Percentiles rank a stretch among this genome's conserved stretches.
These are phyloP conservation scores for Discostella stelligera DNA, from an alignment of 352 stramenopile genomes.

Conservation along the genomic window DNA sequence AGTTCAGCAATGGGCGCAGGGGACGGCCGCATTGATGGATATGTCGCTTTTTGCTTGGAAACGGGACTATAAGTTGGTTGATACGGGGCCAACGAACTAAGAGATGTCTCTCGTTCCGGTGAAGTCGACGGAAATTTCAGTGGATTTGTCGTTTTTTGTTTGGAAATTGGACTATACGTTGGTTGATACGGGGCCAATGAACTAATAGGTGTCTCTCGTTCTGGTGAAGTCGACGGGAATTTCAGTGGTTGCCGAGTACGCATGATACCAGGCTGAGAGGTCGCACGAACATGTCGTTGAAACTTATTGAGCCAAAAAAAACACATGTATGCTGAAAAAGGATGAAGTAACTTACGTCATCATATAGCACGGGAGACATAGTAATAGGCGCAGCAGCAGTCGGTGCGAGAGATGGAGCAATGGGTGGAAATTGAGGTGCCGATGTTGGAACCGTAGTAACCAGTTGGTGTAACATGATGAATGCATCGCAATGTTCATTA, in stretches of 20 bases:
- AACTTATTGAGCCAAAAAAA: background rate
- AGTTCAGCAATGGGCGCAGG: background rate
- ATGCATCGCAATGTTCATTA: background rate
- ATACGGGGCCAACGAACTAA: background rate
- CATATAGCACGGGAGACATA: background rate
- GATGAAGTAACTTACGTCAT: background rate
- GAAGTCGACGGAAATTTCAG: no score
- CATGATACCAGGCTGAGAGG: background rate
- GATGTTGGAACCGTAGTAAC: background rate
- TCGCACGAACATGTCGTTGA: background rate
- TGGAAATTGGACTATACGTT: background rate
- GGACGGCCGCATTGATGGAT: background rate
- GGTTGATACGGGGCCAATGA: background rate
- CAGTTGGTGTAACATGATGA: background rate
- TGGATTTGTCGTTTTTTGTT: background rate
- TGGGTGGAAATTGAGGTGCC: background rate
- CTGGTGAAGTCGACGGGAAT: background rate
- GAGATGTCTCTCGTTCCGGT: background rate
- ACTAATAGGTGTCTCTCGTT: background rate
- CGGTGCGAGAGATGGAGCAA: background rate
- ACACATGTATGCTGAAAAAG: background rate
- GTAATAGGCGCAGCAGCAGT: background rate
- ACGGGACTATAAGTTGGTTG: background rate
- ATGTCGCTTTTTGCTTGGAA: background rate
- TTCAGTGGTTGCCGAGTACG: background rate